Evolutionary conservation across 768 basidiomycete genomes (phyloP).

Genomic region (Lactifluus subvellereus): DNA sequence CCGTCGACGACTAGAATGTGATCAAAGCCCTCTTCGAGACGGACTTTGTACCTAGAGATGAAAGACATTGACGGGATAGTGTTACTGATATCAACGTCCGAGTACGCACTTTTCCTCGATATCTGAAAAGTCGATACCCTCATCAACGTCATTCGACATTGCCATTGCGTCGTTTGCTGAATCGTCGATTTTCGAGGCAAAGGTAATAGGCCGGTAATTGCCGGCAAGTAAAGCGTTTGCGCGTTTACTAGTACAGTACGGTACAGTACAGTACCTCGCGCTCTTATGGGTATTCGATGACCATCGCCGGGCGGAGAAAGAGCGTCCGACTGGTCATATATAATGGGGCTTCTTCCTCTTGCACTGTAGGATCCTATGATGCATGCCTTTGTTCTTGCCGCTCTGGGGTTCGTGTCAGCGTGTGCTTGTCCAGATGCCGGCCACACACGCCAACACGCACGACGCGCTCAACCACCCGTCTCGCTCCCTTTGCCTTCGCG

Average conservation of each 20-base stretch:
- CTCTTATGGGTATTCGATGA: too few relatives aligned
- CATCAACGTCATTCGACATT: constrained; percentile 10
- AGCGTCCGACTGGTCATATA: neutral
- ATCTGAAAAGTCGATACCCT: constrained; percentile 23
- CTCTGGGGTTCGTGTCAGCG: constrained; percentile 20
- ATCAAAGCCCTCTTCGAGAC: constrained; percentile 83
- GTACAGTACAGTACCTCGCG: too few relatives aligned
- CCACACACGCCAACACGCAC: constrained; percentile 31
- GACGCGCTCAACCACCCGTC: constrained; percentile 37
- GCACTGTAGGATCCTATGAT: neutral
- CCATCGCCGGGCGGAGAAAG: too few relatives aligned
- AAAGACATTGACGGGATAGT: neutral
- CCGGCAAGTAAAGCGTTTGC: neutral
- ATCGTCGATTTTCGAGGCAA: neutral
- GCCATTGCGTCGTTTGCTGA: constrained; percentile 9
- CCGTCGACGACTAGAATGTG: constrained; percentile 91
- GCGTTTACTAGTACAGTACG: too few relatives aligned
- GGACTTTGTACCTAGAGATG: constrained; percentile 68
- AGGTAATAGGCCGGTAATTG: constrained; percentile 1
- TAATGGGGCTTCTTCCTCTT: neutral
- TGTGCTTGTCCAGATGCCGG: constrained; percentile 8
- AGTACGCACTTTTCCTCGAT: constrained; percentile 24
- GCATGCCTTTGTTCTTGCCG: neutral
- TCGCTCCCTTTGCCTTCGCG: constrained; percentile 53
- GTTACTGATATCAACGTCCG: neutral